Conservation (phyloP, 768 basidiomycete genomes). For the Amyloporia xantha region DNA sequence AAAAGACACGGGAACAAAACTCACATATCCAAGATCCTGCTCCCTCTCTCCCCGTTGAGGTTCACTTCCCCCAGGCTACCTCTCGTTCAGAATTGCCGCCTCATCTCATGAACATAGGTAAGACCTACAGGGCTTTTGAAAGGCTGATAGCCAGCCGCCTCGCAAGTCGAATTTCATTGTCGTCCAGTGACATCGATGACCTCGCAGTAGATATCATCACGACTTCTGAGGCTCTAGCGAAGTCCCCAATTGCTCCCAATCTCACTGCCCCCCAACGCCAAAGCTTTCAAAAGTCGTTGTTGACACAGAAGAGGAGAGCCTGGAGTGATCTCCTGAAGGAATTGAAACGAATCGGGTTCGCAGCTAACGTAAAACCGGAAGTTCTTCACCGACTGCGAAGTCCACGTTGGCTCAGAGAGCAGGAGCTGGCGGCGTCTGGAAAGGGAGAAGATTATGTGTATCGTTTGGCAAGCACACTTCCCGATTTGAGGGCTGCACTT, state of each 20-base stretch:
- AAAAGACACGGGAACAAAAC: not conserved
- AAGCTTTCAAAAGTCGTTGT: constrained; percentile 65
- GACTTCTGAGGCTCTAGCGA: constrained; percentile 51
- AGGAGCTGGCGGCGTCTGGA: constrained; percentile 30
- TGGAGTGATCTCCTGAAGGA: constrained; percentile 90
- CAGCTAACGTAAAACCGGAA: constrained; percentile 65
- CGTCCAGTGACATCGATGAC: constrained; percentile 43
- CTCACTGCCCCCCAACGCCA: constrained; percentile 42
- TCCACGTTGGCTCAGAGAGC: constrained; percentile 59
- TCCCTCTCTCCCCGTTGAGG: not conserved
- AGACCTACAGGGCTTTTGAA: constrained; percentile 47
- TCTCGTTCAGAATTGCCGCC: constrained; percentile 13
- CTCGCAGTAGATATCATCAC: constrained; percentile 58
- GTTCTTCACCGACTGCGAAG: constrained; percentile 49
- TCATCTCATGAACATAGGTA: constrained; percentile 42
- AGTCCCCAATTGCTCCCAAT: constrained; percentile 34
- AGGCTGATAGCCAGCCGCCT: constrained; percentile 38
- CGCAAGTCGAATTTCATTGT: constrained; percentile 33
- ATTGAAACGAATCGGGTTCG: constrained; percentile 71
- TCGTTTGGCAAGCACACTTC: constrained; percentile 57
- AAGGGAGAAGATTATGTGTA: constrained; percentile 59
- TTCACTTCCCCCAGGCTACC: not conserved
- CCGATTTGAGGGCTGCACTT: constrained; percentile 55
- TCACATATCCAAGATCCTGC: too few relatives aligned
- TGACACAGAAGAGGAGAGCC: constrained; percentile 81